phyloP scores from a whole-genome alignment of 768 basidiomycete species.

The Gymnopilus junonius region DNA sequence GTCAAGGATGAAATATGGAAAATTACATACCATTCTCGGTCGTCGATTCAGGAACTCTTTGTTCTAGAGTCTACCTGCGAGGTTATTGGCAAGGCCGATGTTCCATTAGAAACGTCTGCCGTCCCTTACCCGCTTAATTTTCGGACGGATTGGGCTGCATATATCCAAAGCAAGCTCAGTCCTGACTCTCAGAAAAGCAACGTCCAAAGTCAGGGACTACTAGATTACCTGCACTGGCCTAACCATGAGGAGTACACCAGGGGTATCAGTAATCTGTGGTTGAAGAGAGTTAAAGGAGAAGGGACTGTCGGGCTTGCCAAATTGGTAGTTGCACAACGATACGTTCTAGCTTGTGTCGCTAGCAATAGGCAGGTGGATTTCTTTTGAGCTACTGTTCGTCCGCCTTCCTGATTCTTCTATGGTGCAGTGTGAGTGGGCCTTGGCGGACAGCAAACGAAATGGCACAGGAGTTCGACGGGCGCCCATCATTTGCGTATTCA shows the following conservation, averaged over 20 bases:
- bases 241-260: conserved; percentile 72
- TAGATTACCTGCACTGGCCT: conserved; percentile 60
- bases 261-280: conserved; percentile 74
- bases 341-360: conserved; percentile 73
- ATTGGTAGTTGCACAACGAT: conserved; percentile 57
- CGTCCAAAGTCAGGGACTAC: conserved; percentile 27
- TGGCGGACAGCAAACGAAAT: conserved; percentile 74
- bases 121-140: conserved; percentile 16
- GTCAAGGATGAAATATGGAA: conserved; percentile 65
- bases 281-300: conserved; percentile 46
- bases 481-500: conserved; percentile 24
- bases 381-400: not conserved
- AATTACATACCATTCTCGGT: conserved; percentile 38
- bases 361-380: conserved; percentile 58
- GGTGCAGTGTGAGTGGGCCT: conserved; percentile 63
- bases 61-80: conserved; percentile 78
- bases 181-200: not conserved
- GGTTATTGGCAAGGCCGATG: conserved; percentile 53
- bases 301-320: conserved; percentile 47
- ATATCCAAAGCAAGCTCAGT: conserved; percentile 40
- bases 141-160: conserved; percentile 71
- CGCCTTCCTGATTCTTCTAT: not conserved
- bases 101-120: not conserved
- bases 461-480: conserved; percentile 71
- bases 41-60: conserved; percentile 44